Base-by-base conservation (phyloP, 2,329 filamentous ascomycete genomes). In the Plenodomus tracheiphilus region DNA sequence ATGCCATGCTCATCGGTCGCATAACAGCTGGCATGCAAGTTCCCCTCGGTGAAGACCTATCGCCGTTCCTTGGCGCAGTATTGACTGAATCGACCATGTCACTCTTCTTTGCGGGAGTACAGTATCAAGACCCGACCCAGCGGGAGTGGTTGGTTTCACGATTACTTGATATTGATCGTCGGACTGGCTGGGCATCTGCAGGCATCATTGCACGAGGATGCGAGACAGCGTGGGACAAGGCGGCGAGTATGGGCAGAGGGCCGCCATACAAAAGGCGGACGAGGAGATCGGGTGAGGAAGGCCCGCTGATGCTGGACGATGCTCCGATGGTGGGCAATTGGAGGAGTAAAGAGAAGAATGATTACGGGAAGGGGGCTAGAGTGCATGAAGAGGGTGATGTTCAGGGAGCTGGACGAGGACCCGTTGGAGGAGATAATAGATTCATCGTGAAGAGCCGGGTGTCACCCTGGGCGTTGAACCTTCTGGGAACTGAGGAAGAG, bases 171-270 rank as follows among this genome's bases (percentile, higher is more conserved):
- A 86, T 96, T 34, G 84, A 88, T 2, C 83, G 86, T 1, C 78
- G 94, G 7, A 96, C 91, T 0, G 94, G 94, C 0, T 97, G 91
- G 88, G 87, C 91, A 62, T 91, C 88, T 1, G 88, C 91, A 1
- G 82, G 84, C 28, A 84, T 91, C 35, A 93, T 97, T 54, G 90
- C 90, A 0, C 80, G 83, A 41, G 91, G 91, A 1, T 96, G 91
- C 69, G 92, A 97, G 71, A 86, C 85, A 2, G 82, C 85, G 0
- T 99, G 94, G 94, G 80, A 83, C 50, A 89, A 86, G 65, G 85
- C 88, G 1, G 87, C 84, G 3, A 81, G 86, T 53, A 77, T 88
- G 59, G 89, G 89, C 0, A 81, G 84, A 39, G 93, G 91, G 0
- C 91, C 91, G 3, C 85, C 85, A 1, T 97, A 96, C 39, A 40